These are phyloP conservation scores for Hemisphaericaspora xylofermentans DNA, from an alignment of 1,139 yeast genomes.

Conservation along the genomic window DNA sequence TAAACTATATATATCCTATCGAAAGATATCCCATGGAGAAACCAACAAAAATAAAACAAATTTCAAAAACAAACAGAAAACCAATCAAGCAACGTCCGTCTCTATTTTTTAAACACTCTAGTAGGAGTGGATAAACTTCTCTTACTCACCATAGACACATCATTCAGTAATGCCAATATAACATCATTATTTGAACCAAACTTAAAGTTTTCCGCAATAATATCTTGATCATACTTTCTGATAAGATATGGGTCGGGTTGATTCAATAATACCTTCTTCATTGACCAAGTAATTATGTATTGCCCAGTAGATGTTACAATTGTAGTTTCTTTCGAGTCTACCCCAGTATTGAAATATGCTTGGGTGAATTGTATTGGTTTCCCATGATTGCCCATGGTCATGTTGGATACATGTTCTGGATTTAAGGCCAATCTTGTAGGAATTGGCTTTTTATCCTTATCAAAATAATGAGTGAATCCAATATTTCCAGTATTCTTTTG, in stretches of 20 bases:
- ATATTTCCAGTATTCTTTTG: slow-evolving; percentile 54
- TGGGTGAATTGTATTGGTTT: slow-evolving; percentile 57
- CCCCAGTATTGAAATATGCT: slow-evolving; percentile 75
- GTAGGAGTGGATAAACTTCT: slow-evolving; percentile 56
- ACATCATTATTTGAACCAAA: slow-evolving; percentile 72
- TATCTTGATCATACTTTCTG: slow-evolving; percentile 58
- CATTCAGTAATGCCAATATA: slow-evolving; percentile 67
- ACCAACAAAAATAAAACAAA: background rate
- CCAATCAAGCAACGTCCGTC: background rate
- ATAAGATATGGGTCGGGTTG: slow-evolving; percentile 56
- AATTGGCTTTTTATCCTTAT: slow-evolving; percentile 62
- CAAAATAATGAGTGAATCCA: slow-evolving; percentile 69
- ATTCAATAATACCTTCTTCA: slow-evolving; percentile 56
- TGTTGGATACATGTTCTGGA: slow-evolving; percentile 72
- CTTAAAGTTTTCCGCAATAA: slow-evolving; percentile 77
- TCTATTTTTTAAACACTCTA: slow-evolving; percentile 16
- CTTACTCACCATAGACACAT: slow-evolving; percentile 65
- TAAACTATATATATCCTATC: background rate
- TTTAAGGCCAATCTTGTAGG: slow-evolving; percentile 66
- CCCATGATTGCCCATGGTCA: slow-evolving; percentile 51
- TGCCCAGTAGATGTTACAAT: slow-evolving; percentile 81
- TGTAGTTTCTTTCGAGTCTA: slow-evolving; percentile 60
- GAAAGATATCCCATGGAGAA: background rate
- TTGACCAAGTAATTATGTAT: slow-evolving; percentile 79
- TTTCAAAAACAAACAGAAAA: background rate